Percentiles rank a stretch among this genome's conserved stretches.
Conservation (phyloP, 108 stramenopile genomes). For the Stephanodiscus minutulus region DNA sequence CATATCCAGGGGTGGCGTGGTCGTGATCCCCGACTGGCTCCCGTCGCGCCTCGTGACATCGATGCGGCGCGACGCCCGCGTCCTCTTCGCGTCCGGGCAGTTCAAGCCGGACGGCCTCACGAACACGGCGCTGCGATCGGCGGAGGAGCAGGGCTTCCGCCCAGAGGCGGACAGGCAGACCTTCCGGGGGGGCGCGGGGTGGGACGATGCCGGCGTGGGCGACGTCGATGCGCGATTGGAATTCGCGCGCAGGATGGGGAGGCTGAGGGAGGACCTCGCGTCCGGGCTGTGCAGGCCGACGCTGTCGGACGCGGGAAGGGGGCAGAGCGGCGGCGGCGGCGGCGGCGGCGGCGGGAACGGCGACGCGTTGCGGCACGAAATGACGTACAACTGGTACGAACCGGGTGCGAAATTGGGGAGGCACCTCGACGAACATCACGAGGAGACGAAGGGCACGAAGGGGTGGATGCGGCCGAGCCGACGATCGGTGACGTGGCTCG, state of each 20-base stretch:
- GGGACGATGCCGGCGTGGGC: constrained; percentile 23
- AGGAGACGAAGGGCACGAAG: constrained; percentile 57
- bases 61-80: constrained; percentile 25
- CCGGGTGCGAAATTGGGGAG: constrained; percentile 29
- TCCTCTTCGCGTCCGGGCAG: constrained; percentile 26
- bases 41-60: constrained; percentile 20
- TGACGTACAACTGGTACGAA: constrained; percentile 44
- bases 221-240: constrained; percentile 27
- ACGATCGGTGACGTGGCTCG: constrained; percentile 55
- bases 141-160: constrained; percentile 31
- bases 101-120: constrained; percentile 53
- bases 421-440: constrained; percentile 63
- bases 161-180: constrained; percentile 34
- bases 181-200: constrained; percentile 34
- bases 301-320: neutral
- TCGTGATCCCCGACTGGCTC: constrained; percentile 34
- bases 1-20: constrained; percentile 34
- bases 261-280: constrained; percentile 28
- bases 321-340: neutral
- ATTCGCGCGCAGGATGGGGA: constrained; percentile 33
- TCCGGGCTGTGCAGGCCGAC: constrained; percentile 41
- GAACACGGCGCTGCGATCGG: constrained; percentile 37
- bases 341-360: neutral
- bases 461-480: constrained; percentile 58
- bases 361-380: constrained; percentile 30